Percentiles rank a stretch among this genome's conserved stretches.
Conservation (phyloP, 257 asterid genomes). For the Solanum peruvianum region DNA sequence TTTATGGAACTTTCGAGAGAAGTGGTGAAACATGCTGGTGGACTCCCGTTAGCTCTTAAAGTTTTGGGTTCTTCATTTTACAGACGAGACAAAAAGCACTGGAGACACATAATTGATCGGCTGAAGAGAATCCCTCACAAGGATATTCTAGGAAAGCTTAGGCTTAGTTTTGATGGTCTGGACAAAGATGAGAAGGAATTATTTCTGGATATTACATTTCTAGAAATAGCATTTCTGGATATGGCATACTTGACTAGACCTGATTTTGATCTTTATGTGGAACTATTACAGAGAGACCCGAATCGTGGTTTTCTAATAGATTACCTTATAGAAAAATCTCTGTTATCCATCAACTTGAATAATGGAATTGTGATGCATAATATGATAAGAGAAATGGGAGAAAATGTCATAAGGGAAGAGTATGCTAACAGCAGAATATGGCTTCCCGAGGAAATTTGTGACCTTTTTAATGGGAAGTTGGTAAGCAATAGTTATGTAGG, state of each 20-base stretch:
- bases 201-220: neutral
- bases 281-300: neutral
- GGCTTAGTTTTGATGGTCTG: no score
- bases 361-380: neutral
- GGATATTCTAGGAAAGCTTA: no score
- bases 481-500: no score
- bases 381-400: neutral
- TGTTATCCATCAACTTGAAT: neutral
- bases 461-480: neutral
- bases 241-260: neutral
- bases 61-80: no score
- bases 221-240: neutral
- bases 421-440: neutral
- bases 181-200: no score
- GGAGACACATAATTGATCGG: no score
- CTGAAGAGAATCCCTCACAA: no score
- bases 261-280: neutral
- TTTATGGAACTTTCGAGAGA: no score
- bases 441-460: neutral
- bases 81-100: no score
- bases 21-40: no score
- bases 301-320: neutral
- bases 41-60: no score
- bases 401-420: neutral
- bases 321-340: neutral